Conservation (phyloP, 306 rosid species). For the Pyrus betulifolia region DNA sequence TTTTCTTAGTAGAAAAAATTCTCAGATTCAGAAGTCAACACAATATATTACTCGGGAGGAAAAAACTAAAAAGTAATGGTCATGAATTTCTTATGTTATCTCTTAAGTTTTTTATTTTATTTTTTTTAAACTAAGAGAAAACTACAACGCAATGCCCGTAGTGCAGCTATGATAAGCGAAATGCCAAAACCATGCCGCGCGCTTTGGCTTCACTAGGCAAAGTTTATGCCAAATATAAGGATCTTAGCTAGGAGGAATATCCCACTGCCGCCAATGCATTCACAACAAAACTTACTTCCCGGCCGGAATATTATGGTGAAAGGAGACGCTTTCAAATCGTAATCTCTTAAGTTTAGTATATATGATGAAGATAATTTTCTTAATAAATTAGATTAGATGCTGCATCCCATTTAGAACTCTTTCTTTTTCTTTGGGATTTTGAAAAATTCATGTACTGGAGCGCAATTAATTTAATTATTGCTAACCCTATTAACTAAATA, state of each 20-base stretch:
- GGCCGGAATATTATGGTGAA: not conserved
- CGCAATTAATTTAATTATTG: no score
- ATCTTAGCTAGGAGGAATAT: no score
- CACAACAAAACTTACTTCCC: not conserved
- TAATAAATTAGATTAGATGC: not conserved
- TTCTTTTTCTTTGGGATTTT: not conserved
- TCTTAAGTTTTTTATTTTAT: no score
- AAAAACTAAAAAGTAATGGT: not conserved
- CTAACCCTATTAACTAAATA: no score
- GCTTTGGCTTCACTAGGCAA: not conserved
- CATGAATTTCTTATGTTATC: not conserved
- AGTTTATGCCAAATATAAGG: no score
- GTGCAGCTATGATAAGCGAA: not conserved
- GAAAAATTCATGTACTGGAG: not conserved
- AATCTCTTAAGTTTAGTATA: not conserved
- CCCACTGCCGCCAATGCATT: not conserved
- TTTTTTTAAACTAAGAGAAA: no score
- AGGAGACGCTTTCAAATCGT: not conserved
- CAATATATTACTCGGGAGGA: not conserved
- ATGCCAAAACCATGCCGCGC: not conserved
- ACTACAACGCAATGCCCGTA: not conserved
- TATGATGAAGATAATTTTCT: not conserved
- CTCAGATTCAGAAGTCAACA: conserved; percentile 13
- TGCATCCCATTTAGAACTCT: not conserved
- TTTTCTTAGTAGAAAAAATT: not conserved